Percentiles rank a stretch among this genome's conserved stretches.
These are phyloP conservation scores for Pyrus communis DNA, from an alignment of 306 rosid species.

Conservation along the genomic window DNA sequence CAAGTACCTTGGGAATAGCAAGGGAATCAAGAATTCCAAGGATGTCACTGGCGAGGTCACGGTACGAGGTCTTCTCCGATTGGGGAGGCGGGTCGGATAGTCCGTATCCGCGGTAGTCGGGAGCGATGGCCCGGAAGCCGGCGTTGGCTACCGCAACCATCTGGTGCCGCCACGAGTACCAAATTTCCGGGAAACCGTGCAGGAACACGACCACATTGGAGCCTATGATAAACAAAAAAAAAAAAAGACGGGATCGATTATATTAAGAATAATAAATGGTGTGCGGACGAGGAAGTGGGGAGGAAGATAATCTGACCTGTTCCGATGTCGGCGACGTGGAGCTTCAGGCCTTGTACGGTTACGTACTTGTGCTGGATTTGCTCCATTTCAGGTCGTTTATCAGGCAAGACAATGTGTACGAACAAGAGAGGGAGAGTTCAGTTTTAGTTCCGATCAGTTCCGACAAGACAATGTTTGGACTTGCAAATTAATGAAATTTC, in stretches of 20 bases:
- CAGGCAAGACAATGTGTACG: no score
- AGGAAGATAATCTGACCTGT: slow-evolving; percentile 18
- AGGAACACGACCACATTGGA: slow-evolving; percentile 59
- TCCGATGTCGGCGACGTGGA: slow-evolving; percentile 66
- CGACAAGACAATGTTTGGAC: no score
- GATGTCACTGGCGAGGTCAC: slow-evolving; percentile 39
- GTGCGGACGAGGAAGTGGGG: background rate
- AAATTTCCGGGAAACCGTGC: slow-evolving; percentile 84
- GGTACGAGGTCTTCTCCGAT: slow-evolving; percentile 32
- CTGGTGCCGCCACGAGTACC: slow-evolving; percentile 97
- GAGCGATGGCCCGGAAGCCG: slow-evolving; percentile 69
- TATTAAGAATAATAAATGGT: background rate
- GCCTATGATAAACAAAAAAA: background rate
- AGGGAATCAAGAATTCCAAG: slow-evolving; percentile 48
- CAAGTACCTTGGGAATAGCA: slow-evolving; percentile 41
- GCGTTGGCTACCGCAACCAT: slow-evolving; percentile 54
- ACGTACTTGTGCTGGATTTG: slow-evolving; percentile 60
- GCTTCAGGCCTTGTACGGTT: slow-evolving; percentile 39
- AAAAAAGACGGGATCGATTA: background rate
- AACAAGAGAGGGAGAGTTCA: no score
- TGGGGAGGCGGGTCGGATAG: slow-evolving; percentile 52
- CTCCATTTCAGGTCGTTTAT: slow-evolving; percentile 16
- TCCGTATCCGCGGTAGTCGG: slow-evolving; percentile 76
- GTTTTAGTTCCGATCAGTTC: no score
- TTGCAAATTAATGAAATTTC: no score